Evolutionary conservation across 345 rosid species (phyloP).

Genomic region (Firmiana major): DNA sequence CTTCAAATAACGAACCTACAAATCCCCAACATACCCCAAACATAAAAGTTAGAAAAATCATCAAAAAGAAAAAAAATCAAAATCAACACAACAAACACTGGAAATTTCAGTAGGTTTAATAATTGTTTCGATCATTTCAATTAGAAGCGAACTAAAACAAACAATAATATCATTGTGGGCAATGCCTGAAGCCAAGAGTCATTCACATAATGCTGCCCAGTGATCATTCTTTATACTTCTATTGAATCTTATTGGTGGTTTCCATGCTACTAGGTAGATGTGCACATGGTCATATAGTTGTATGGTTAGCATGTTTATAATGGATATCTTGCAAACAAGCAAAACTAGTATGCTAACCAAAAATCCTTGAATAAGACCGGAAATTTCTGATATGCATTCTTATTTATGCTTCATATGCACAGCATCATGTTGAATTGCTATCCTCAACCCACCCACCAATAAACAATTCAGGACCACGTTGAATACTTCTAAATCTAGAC

Average conservation of each 20-base stretch:
- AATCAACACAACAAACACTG: neutral
- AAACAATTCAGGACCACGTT: neutral
- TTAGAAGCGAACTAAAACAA: neutral
- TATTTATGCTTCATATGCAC: neutral
- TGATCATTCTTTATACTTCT: neutral
- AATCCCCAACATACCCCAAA: neutral
- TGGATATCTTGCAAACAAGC: neutral
- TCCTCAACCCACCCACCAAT: neutral
- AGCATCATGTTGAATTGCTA: neutral
- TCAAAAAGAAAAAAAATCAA: neutral
- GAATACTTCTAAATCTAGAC: neutral
- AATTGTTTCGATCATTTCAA: neutral
- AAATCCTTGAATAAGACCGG: neutral
- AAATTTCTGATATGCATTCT: neutral
- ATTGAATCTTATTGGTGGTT: neutral
- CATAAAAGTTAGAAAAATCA: slow-evolving; percentile 4
- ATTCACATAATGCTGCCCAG: neutral
- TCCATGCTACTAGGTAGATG: neutral
- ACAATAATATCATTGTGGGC: neutral
- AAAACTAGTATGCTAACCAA: neutral
- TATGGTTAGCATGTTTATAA: neutral
- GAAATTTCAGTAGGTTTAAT: neutral
- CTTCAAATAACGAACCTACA: slow-evolving; percentile 94
- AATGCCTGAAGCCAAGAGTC: neutral
- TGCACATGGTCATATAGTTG: neutral